Conservation (phyloP, 495 filamentous ascomycete species). For the Daldinia loculata region DNA sequence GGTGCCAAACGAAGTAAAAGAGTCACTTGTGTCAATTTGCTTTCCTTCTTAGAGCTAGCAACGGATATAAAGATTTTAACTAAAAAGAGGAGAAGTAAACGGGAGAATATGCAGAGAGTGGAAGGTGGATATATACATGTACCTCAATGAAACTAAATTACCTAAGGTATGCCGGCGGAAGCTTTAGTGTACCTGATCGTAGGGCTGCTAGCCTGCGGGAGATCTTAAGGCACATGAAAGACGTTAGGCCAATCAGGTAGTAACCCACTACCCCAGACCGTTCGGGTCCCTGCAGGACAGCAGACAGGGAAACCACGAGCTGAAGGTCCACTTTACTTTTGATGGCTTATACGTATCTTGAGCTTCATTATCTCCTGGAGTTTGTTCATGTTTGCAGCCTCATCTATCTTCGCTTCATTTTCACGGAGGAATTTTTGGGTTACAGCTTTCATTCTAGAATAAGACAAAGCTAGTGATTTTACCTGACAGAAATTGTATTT, state of each 20-base stretch:
- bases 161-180: not conserved
- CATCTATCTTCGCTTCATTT: not conserved
- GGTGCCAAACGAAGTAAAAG: not conserved
- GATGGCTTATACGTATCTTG: slow-evolving; percentile 8
- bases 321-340: slow-evolving; percentile 6
- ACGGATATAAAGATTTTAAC: not conserved
- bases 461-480: not conserved
- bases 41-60: not conserved
- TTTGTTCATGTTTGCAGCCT: not conserved
- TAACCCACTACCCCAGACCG: not conserved
- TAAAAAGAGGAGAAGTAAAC: not conserved
- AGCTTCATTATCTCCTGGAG: not conserved
- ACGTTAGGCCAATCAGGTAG: not conserved
- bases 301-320: not conserved
- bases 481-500: not conserved
- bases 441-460: not conserved
- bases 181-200: not conserved
- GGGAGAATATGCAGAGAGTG: not conserved
- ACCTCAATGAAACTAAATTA: not conserved
- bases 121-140: not conserved
- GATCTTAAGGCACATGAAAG: not conserved
- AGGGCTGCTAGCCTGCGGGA: not conserved
- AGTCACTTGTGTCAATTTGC: not conserved
- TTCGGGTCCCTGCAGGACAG: not conserved
- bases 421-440: not conserved